Conservation (phyloP, 1,284 basidiomycete species). For the Singerocomus rubriflavus region DNA sequence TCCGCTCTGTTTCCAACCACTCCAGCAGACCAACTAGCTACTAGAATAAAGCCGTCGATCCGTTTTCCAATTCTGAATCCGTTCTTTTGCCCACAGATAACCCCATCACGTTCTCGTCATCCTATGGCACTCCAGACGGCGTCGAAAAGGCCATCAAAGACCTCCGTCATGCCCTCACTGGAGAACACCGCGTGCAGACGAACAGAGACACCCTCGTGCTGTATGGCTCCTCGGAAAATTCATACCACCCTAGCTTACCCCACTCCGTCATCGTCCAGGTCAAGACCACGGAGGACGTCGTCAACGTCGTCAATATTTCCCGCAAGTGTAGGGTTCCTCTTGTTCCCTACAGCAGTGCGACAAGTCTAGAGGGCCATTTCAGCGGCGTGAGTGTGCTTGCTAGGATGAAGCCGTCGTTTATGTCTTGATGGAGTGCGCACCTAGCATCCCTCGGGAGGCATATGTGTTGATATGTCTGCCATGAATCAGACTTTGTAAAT, state of each 20-base stretch:
- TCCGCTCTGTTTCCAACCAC: background rate
- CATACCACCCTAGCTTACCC: conserved; percentile 62
- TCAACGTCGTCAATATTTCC: conserved; percentile 55
- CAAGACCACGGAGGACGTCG: conserved; percentile 53
- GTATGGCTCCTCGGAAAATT: conserved; percentile 66
- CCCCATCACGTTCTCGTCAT: conserved; percentile 12
- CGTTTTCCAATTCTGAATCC: background rate
- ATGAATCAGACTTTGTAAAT: conserved; percentile 64
- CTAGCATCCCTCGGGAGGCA: conserved; percentile 52
- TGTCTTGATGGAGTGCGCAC: background rate
- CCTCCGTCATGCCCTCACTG: conserved; percentile 47
- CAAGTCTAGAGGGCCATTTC: conserved; percentile 52
- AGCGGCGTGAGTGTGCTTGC: conserved; percentile 33
- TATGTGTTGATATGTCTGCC: conserved; percentile 62
- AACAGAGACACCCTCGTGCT: conserved; percentile 47
- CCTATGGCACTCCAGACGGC: conserved; percentile 48
- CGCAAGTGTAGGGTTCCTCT: conserved; percentile 53
- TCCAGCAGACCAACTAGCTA: conserved; percentile 3
- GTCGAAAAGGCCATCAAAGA: conserved; percentile 54
- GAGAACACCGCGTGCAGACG: conserved; percentile 44
- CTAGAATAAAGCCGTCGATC: background rate
- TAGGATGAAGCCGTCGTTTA: background rate
- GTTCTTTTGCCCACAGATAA: background rate
- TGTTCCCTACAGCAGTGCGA: conserved; percentile 60
- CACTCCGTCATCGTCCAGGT: conserved; percentile 60